Base-by-base conservation (phyloP, 2,329 filamentous ascomycete species). In the Aspergillus spinulosporus region DNA sequence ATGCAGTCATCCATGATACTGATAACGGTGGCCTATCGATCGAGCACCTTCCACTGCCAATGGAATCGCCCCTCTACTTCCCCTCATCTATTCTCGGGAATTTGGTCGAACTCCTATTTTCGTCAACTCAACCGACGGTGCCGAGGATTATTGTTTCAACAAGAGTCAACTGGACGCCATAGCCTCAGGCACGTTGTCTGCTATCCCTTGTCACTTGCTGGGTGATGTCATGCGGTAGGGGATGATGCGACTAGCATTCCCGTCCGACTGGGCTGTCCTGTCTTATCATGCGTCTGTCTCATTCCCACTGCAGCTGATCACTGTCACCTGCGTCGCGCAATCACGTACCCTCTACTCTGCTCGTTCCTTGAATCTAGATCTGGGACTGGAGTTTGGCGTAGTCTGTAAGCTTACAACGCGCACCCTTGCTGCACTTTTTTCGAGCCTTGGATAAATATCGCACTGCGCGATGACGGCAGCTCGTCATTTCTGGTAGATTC, bases 161-260 rank as follows among this genome's bases (percentile, higher is more conserved):
- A 5, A 5, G 11, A 14, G 4, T 11, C 26, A 40, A 21, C 21
- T 21, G 21, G 21, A 21, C 21, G n/a, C 55, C 55, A 42, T 37
- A 39, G 44, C 46, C 50, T 49, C 55, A 57, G 21, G 21, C 21
- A 57, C 55, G 49, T 57, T 57, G 29, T 34, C 45, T n/a, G 12
- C n/a, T 44, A 37, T 31, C 6, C 44, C 31, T 15, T 46, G 32
- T 52, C 49, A 49, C 49, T 57, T 52, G 37, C 37, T 37, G n/a
- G 31, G 54, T 57, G 54, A 57, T 53, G 49, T 57, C 55, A 57
- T 57, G 48, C 47, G 34, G 5, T 42, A 12, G 14, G 4, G n/a
- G 39, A 56, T 50, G 54, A 50, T 48, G 54, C 39, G 37, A 37
- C 44, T 32, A 29, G 37, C 40, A 29, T 56, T 31, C 29, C 28